Conservation (phyloP, 164 flowering plant genomes). For the Liquidambar formosana region DNA sequence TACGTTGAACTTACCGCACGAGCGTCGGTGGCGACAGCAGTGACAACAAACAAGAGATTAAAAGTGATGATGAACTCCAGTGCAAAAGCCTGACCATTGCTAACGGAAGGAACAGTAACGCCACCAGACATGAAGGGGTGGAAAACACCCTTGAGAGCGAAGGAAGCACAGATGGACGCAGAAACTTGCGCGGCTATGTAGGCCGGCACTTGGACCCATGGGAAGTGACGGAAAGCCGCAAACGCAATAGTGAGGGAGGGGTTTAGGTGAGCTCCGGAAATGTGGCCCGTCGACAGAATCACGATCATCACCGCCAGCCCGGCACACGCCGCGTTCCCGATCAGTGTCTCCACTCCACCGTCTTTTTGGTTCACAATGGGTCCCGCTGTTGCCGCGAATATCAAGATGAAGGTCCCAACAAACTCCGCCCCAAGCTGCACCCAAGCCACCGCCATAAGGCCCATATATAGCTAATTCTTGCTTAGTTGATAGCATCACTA, state of each 20-base stretch:
- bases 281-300: slow-evolving; percentile 82
- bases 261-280: slow-evolving; percentile 88
- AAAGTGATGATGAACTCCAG: slow-evolving; percentile 81
- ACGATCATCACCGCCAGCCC: slow-evolving; percentile 84
- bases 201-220: slow-evolving; percentile 85
- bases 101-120: slow-evolving; percentile 70
- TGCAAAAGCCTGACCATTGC: slow-evolving; percentile 66
- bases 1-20: slow-evolving; percentile 55
- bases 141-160: no score
- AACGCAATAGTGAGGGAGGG: slow-evolving; percentile 83
- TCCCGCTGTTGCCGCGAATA: slow-evolving; percentile 74
- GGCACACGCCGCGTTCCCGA: slow-evolving; percentile 81
- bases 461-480: no score
- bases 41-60: slow-evolving; percentile 80
- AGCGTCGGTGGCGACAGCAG: slow-evolving; percentile 89
- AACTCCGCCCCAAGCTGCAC: slow-evolving; percentile 84
- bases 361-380: slow-evolving; percentile 86
- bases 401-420: slow-evolving; percentile 84
- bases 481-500: no score
- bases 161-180: slow-evolving; percentile 75
- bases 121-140: slow-evolving; percentile 84
- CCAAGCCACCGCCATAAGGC: no score
- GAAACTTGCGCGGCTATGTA: slow-evolving; percentile 78
- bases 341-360: slow-evolving; percentile 58
- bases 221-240: slow-evolving; percentile 78